Percentiles rank a stretch among this genome's conserved stretches.
Evolutionary conservation across 2,329 filamentous ascomycete species (phyloP).

Genomic region (Diaporthe destruens): DNA sequence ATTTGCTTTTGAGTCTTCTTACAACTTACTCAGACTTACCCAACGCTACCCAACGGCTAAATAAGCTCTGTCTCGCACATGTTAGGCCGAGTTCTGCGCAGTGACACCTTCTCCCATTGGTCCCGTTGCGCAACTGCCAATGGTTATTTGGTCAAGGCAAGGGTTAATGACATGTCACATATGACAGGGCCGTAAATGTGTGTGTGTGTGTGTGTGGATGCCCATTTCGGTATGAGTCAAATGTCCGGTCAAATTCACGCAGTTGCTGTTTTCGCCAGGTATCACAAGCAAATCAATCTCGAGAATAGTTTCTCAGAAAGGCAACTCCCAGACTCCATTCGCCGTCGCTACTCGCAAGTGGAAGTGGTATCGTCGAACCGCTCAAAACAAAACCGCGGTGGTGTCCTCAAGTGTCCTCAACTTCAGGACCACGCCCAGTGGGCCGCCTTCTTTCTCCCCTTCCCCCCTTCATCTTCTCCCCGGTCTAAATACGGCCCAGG

Average conservation of each 20-base stretch:
- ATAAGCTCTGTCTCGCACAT: conserved; percentile 3
- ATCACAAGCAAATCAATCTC: background rate
- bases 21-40: background rate
- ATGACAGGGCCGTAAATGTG: too few species aligned
- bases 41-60: background rate
- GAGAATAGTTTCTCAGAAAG: background rate
- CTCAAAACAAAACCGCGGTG: background rate
- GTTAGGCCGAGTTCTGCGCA: background rate
- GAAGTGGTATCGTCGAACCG: conserved; percentile 12
- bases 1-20: background rate
- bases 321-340: conserved; percentile 9
- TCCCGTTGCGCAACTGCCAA: background rate
- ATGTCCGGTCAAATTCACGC: background rate
- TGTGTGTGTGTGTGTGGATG: conserved; percentile 2
- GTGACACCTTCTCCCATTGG: background rate
- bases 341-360: conserved; percentile 8
- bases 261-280: background rate
- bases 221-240: background rate
- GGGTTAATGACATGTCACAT: background rate
- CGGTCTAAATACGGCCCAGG: background rate
- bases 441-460: background rate
- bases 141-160: background rate
- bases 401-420: background rate
- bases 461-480: background rate
- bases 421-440: background rate